These are phyloP conservation scores for Garcia nutans DNA, from an alignment of 345 rosid genomes.

Conservation along the genomic window DNA sequence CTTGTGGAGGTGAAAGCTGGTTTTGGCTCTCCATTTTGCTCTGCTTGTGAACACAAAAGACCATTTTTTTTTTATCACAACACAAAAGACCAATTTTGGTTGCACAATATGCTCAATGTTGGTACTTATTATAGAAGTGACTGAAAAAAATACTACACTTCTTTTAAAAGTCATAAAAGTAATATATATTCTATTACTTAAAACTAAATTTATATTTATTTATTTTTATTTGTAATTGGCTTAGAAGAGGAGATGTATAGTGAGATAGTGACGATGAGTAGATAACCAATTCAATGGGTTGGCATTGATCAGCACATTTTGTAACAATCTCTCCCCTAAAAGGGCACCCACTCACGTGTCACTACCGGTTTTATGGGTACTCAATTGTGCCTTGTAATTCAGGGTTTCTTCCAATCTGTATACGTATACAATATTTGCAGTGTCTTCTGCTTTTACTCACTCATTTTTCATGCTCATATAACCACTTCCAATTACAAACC, in stretches of 20 bases:
- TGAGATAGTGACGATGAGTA: slow-evolving; percentile 46
- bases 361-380: background rate
- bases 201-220: background rate
- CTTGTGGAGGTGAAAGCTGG: slow-evolving; percentile 25
- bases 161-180: too few relatives aligned
- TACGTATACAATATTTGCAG: background rate
- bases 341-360: slow-evolving; percentile 15
- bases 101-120: background rate
- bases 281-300: slow-evolving; percentile 30
- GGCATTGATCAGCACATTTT: background rate
- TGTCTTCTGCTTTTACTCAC: slow-evolving; percentile 1
- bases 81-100: slow-evolving; percentile 19
- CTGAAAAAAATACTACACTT: too few relatives aligned
- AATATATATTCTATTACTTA: too few relatives aligned
- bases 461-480: slow-evolving; percentile 2
- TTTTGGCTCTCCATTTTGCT: slow-evolving; percentile 42
- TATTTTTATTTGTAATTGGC: background rate
- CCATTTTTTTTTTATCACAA: too few relatives aligned
- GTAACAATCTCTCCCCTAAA: background rate
- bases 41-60: slow-evolving; percentile 10
- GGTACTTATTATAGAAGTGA: background rate
- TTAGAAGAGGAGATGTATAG: background rate
- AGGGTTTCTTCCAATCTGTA: background rate
- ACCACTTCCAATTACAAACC: background rate
- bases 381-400: background rate